Percentiles rank a stretch among this genome's conserved stretches.
Conservation (phyloP, 495 filamentous ascomycete genomes). For the Penicillium ochrochloron region DNA sequence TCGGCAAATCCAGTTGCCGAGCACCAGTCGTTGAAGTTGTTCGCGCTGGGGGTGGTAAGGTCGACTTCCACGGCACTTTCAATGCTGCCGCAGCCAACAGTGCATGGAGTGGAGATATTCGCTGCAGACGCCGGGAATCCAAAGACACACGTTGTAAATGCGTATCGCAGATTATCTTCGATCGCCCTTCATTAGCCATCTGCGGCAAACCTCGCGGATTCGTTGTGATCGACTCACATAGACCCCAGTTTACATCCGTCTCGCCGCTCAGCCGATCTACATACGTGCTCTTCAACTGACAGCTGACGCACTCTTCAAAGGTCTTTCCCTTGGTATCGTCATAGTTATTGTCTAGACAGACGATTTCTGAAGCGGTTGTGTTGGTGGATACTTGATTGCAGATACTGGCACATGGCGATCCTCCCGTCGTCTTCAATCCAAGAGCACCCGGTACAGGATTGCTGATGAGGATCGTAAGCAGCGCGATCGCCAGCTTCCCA, state of each 20-base stretch:
- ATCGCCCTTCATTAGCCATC: constrained; percentile 8
- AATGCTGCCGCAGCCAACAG: constrained; percentile 45
- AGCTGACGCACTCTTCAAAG: constrained; percentile 63
- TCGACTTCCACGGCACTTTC: constrained; percentile 40
- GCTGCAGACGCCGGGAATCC: constrained; percentile 41
- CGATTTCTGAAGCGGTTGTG: constrained; percentile 56
- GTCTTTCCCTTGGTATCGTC: constrained; percentile 48
- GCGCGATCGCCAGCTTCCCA: constrained; percentile 16
- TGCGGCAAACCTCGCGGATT: neutral
- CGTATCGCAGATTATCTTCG: constrained; percentile 56
- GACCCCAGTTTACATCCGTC: constrained; percentile 62
- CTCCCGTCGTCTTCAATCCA: constrained; percentile 44
- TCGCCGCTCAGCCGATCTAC: constrained; percentile 49
- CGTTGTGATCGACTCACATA: constrained; percentile 52
- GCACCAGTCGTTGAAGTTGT: constrained; percentile 43
- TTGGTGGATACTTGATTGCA: constrained; percentile 51
- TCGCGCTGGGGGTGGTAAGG: constrained; percentile 33
- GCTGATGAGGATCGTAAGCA: constrained; percentile 26
- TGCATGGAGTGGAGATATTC: constrained; percentile 49
- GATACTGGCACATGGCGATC: constrained; percentile 56
- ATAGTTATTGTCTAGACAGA: constrained; percentile 57
- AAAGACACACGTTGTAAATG: constrained; percentile 51
- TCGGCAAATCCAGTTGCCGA: constrained; percentile 42
- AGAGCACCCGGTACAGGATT: constrained; percentile 27
- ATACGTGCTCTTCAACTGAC: constrained; percentile 60